A percentile compares a stretch with the other conserved stretches of the same genome.
These are phyloP conservation scores for Sordariomycetes sp. DNA, from an alignment of 2,329 filamentous ascomycete species.

Conservation along the genomic window DNA sequence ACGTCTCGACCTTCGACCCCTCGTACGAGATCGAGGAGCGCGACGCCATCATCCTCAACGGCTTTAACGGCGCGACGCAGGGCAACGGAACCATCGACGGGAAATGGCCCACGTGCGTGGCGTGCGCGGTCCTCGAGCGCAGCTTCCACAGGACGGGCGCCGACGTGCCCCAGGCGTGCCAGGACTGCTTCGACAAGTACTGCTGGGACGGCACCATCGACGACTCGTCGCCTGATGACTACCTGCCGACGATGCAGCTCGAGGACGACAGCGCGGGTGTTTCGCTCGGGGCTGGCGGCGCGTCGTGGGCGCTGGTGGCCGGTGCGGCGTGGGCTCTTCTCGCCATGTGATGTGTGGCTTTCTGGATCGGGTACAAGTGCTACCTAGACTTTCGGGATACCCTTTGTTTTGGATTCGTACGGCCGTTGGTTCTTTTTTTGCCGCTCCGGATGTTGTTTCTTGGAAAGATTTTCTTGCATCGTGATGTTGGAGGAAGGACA, in stretches of 20 bases:
- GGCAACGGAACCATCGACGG: conserved; percentile 67
- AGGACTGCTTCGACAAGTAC: conserved; percentile 63
- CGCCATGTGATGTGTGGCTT: not conserved
- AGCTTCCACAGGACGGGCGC: conserved; percentile 61
- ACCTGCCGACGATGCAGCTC: conserved; percentile 4
- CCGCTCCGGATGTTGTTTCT: not conserved
- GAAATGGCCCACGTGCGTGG: conserved; percentile 69
- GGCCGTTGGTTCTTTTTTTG: not conserved
- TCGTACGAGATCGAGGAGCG: conserved; percentile 52
- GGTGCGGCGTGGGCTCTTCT: not conserved
- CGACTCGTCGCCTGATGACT: not conserved
- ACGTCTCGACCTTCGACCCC: conserved; percentile 65
- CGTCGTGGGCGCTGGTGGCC: not conserved
- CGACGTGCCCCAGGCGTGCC: conserved; percentile 57
- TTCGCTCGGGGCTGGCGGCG: not conserved
- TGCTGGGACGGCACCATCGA: conserved; percentile 75
- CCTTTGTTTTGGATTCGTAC: not conserved
- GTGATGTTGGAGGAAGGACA: not conserved
- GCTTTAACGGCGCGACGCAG: conserved; percentile 70
- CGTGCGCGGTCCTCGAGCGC: conserved; percentile 71
- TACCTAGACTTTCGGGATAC: not conserved
- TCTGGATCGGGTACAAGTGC: not conserved
- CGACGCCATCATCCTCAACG: conserved; percentile 74
- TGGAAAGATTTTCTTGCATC: not conserved
- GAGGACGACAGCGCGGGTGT: not conserved